Conservation (phyloP, 228 moss, liverwort and hornwort genomes). For the Sphagnum fallax region DNA sequence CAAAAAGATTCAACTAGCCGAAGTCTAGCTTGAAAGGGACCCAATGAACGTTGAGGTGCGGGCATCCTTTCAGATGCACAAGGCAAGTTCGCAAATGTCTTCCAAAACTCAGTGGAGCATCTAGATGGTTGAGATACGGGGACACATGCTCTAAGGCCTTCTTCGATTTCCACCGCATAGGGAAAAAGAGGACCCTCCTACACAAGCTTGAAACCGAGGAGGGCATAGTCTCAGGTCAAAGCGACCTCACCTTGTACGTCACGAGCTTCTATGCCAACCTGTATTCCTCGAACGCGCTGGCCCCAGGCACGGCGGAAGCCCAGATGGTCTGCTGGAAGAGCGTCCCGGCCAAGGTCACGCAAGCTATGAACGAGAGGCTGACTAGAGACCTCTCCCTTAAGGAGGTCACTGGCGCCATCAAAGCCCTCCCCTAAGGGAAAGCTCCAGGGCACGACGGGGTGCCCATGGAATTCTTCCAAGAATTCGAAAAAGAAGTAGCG, state of each 20-base stretch:
- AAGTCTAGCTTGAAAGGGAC: neutral
- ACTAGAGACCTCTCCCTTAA: neutral
- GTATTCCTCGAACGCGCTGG: neutral
- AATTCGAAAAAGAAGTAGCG: too few species aligned
- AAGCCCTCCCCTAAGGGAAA: neutral
- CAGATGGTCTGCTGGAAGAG: neutral
- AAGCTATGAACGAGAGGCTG: neutral
- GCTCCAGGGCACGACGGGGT: neutral
- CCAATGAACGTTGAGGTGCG: neutral
- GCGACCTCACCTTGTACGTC: neutral
- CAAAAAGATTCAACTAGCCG: neutral
- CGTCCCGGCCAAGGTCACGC: neutral
- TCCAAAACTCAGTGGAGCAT: neutral
- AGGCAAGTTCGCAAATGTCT: neutral
- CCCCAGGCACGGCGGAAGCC: accelerated
- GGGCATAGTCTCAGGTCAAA: neutral
- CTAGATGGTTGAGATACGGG: neutral
- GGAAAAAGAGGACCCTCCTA: neutral
- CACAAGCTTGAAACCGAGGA: neutral
- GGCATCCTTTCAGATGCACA: neutral
- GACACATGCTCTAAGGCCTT: neutral
- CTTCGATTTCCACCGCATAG: neutral
- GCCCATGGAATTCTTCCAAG: neutral
- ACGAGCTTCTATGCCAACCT: neutral
- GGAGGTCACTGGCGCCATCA: neutral